Evolutionary conservation across 495 filamentous ascomycete genomes (phyloP), one percentile per base, ranked within the genome.

Genomic region (Penicillium atrosanguineum): DNA sequence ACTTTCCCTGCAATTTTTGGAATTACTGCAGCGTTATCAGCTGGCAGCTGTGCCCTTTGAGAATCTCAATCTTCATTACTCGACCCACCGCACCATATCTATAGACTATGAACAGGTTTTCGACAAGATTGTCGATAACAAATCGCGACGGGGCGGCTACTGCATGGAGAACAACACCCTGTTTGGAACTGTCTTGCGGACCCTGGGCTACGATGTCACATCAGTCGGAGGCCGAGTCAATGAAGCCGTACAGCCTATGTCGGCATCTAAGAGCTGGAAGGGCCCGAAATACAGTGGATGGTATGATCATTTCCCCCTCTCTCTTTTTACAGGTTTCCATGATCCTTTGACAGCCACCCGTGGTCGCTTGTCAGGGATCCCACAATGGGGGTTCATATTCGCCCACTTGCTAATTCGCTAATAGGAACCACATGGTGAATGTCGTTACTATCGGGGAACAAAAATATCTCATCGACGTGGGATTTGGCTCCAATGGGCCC

Each of bases 111-210:
- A 25, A 12, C 14, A 14, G 44, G 23, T 46, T 15, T 89, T 78
- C 46, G 43, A 71, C 6, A 89, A 89, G 70, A 80, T 90, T 20
- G 79, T 88, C 15, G 56, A 59, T 25, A 67, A 40, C 7, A 9
- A 4, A 12, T 31, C 28, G 21, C 62, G 79, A n/a, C 44, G 25
- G 11, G 87, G 87, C 9, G 87, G 87, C 0, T 87, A 87, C 56
- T 89, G 87, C 66, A 86, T 90, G 83, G 87, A 90, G 56, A 78
- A 79, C 56, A 89, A 82, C 59, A 64, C 64, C 29, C 72, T 88
- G 34, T 87, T 89, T 20, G 79, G 75, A 29, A 74, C 71, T 6
- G 72, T 89, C 14, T 68, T 91, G 37, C 72, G 79, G 25, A 77
- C 69, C 15, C 62, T 88, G 0, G 87, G 84, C 0, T 89, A 73